phyloP scores from a whole-genome alignment of 768 basidiomycete species.

The Suillus decipiens region DNA sequence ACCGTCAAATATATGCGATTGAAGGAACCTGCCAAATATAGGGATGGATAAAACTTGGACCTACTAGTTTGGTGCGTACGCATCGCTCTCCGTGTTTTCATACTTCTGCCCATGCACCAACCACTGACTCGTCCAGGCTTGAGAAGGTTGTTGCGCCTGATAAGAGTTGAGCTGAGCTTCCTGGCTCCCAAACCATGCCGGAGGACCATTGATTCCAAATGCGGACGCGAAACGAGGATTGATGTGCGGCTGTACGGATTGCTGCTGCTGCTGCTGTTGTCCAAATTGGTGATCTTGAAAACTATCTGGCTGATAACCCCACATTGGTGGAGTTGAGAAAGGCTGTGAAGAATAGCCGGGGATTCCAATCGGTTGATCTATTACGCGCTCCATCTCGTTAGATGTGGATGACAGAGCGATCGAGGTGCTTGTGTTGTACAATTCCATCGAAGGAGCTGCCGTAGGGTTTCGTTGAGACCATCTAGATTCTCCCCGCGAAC shows the following conservation, averaged over 20 bases:
- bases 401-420: constrained; percentile 46
- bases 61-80: constrained; percentile 30
- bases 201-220: constrained; percentile 50
- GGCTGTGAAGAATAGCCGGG: constrained; percentile 19
- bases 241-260: constrained; percentile 75
- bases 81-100: constrained; percentile 25
- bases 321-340: constrained; percentile 13
- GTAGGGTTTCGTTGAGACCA: constrained; percentile 17
- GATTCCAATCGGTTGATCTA: constrained; percentile 38
- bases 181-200: constrained; percentile 23
- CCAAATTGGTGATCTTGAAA: constrained; percentile 17
- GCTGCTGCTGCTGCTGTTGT: constrained; percentile 22
- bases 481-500: constrained; percentile 22
- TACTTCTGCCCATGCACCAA: constrained; percentile 29
- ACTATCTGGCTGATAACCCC: constrained; percentile 17
- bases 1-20: neutral
- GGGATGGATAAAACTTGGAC: neutral
- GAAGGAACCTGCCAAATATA: neutral
- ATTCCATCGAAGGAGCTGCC: constrained; percentile 25
- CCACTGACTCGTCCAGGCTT: constrained; percentile 44
- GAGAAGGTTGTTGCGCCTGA: constrained; percentile 13
- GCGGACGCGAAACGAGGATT: constrained; percentile 76
- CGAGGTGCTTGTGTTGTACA: constrained; percentile 31
- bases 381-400: constrained; percentile 44
- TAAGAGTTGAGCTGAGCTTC: constrained; percentile 21